phyloP scores from a whole-genome alignment of 768 basidiomycete genomes.

The Lactarius indigo region DNA sequence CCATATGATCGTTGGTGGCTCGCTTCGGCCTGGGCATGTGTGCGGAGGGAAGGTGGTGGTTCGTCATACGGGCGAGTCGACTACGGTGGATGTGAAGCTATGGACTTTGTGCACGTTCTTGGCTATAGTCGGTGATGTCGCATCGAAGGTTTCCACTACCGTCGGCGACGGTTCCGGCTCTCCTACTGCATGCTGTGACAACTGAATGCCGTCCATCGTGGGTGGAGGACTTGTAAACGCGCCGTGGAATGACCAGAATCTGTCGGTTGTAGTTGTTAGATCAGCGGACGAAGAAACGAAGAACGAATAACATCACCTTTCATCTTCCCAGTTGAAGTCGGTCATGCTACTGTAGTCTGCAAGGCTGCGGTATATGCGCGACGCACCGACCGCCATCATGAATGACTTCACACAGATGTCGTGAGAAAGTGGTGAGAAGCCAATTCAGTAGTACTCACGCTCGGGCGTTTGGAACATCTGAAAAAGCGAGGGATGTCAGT shows the following conservation, averaged over 20 bases:
- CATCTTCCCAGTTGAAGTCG: constrained; percentile 18
- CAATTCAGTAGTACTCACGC: constrained; percentile 9
- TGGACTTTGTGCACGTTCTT: background rate
- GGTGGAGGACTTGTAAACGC: background rate
- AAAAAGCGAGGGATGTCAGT: background rate
- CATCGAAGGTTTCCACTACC: background rate
- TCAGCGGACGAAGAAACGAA: background rate
- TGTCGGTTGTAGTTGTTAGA: background rate
- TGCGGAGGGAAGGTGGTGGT: background rate
- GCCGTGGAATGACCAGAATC: constrained; percentile 3
- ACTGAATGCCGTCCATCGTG: background rate
- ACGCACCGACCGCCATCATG: constrained; percentile 22
- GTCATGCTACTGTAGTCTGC: constrained; percentile 20
- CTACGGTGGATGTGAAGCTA: background rate
- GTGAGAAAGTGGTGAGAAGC: background rate
- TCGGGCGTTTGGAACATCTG: constrained; percentile 23
- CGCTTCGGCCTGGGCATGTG: background rate
- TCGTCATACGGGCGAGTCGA: constrained; percentile 1
- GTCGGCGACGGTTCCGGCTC: background rate
- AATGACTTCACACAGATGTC: constrained; percentile 12
- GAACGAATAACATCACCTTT: background rate
- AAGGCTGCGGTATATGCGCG: constrained; percentile 22
- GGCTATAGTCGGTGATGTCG: background rate
- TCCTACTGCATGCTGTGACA: background rate
- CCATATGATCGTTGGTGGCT: background rate